These are phyloP conservation scores for Phytophthora pistaciae DNA, from an alignment of 352 stramenopile species.

Conservation along the genomic window DNA sequence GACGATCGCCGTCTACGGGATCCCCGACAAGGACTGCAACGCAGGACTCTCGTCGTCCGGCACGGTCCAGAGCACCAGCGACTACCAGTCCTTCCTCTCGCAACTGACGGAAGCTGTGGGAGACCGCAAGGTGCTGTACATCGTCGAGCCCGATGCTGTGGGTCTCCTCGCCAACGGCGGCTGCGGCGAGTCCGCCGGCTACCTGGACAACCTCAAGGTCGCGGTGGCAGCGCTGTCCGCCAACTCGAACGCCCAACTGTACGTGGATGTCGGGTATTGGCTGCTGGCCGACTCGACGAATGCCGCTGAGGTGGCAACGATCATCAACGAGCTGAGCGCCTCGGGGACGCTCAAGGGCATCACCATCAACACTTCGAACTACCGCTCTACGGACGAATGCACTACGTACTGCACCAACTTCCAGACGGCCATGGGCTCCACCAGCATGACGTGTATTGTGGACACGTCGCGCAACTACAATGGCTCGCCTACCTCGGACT, in stretches of 20 bases:
- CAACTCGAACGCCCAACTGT: conserved; percentile 68
- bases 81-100: conserved; percentile 60
- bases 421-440: conserved; percentile 56
- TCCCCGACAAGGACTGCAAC: conserved; percentile 75
- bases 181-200: conserved; percentile 51
- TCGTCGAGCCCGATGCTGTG: conserved; percentile 74
- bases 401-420: conserved; percentile 61
- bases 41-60: conserved; percentile 55
- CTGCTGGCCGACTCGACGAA: conserved; percentile 46
- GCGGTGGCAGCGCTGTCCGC: conserved; percentile 59
- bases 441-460: conserved; percentile 58
- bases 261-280: conserved; percentile 77
- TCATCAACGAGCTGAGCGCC: conserved; percentile 53
- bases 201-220: conserved; percentile 61
- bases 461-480: conserved; percentile 77
- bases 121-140: conserved; percentile 66
- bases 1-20: conserved; percentile 70
- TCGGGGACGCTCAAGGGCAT: conserved; percentile 62
- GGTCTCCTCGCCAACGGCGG: conserved; percentile 54
- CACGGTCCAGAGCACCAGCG: conserved; percentile 44
- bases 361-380: conserved; percentile 82
- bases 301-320: conserved; percentile 35
- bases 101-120: conserved; percentile 46
- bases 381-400: conserved; percentile 64
- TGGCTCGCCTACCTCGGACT: conserved; percentile 48